Evolutionary conservation across 805 yeast species (phyloP).

Genomic region (Scheffersomyces coipomensis): DNA sequence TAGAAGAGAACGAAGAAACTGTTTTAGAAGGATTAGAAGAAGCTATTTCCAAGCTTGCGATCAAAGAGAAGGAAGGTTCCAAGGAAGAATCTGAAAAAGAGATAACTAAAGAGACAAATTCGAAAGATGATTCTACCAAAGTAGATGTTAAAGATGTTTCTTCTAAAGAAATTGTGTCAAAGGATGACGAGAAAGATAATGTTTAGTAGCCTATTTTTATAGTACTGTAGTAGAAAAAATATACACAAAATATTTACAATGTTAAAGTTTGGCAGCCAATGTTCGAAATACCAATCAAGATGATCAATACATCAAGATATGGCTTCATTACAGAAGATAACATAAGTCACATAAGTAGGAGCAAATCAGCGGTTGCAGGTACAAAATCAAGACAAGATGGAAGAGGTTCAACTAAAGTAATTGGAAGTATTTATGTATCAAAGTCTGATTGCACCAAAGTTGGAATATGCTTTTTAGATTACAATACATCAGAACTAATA

Average conservation of each 20-base stretch:
- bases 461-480: neutral
- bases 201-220: no score
- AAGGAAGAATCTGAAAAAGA: no score
- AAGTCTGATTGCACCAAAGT: neutral
- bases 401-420: neutral
- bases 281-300: neutral
- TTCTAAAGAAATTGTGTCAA: no score
- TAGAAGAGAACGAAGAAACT: constrained; percentile 8
- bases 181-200: no score
- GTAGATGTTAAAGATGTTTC: no score
- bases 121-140: no score
- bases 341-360: neutral
- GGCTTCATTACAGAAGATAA: neutral
- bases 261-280: neutral
- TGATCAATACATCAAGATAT: neutral
- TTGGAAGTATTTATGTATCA: neutral
- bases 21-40: constrained; percentile 6
- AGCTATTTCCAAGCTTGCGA: constrained; percentile 5
- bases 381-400: neutral
- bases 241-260: no score
- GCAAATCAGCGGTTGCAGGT: neutral
- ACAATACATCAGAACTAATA: neutral
- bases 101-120: no score
- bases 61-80: no score
- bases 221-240: no score